phyloP scores from a whole-genome alignment of 768 basidiomycete genomes.

The Russula sp. region DNA sequence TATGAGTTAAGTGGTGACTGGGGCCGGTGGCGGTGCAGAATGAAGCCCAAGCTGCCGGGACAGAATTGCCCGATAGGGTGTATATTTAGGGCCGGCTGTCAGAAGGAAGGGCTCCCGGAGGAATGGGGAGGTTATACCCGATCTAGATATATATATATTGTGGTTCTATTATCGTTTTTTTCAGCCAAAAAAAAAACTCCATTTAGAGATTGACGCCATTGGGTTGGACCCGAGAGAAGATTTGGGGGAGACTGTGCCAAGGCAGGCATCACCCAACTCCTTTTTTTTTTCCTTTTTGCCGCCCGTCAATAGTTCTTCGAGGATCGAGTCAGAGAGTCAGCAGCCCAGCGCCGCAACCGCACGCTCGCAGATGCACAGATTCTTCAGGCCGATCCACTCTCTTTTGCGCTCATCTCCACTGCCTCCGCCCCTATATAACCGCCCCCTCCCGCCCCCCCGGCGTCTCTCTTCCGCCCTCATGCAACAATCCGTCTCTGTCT shows the following conservation, averaged over 20 bases:
- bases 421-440: slow-evolving; percentile 23
- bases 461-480: slow-evolving; percentile 26
- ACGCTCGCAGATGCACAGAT: slow-evolving; percentile 2
- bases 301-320: neutral
- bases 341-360: neutral
- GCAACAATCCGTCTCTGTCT: slow-evolving; percentile 19
- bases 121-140: neutral
- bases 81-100: slow-evolving; percentile 17
- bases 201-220: slow-evolving; percentile 5
- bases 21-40: slow-evolving; percentile 17
- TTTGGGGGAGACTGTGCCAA: too few species aligned
- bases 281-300: neutral
- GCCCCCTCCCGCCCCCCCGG: slow-evolving; percentile 22
- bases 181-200: neutral
- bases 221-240: neutral
- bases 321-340: slow-evolving; percentile 8
- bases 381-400: slow-evolving; percentile 3
- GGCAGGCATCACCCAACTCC: neutral
- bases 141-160: neutral
- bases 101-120: neutral
- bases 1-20: neutral
- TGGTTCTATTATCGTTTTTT: neutral
- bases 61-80: slow-evolving; percentile 12
- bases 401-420: neutral
- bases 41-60: slow-evolving; percentile 19